These are phyloP conservation scores for Cystofilobasidium capitatum DNA, from an alignment of 768 basidiomycete genomes.

Conservation along the genomic window DNA sequence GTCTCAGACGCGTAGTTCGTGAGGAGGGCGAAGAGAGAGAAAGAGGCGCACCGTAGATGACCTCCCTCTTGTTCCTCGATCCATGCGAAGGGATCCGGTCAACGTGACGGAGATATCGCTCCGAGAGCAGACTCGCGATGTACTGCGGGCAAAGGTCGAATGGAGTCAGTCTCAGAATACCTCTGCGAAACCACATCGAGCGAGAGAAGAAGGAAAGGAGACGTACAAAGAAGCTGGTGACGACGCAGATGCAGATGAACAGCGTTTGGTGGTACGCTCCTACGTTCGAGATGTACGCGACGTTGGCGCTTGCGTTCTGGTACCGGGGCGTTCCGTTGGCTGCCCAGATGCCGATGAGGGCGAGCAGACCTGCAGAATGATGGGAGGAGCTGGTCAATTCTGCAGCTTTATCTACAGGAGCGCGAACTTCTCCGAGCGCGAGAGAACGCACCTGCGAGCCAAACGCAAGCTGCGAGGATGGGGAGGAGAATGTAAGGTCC, in stretches of 20 bases:
- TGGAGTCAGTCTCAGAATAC: not conserved
- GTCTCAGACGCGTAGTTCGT: not conserved
- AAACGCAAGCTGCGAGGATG: slow-evolving; percentile 27
- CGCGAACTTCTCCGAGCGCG: too few species aligned
- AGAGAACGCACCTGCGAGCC: slow-evolving; percentile 30
- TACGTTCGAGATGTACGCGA: slow-evolving; percentile 40
- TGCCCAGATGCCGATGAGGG: slow-evolving; percentile 36
- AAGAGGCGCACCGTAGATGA: slow-evolving; percentile 34
- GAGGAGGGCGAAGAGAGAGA: not conserved
- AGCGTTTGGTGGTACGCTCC: slow-evolving; percentile 33
- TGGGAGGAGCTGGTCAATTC: not conserved
- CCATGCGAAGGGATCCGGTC: slow-evolving; percentile 41
- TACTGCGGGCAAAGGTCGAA: slow-evolving; percentile 29
- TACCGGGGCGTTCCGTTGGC: slow-evolving; percentile 34
- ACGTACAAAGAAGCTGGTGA: slow-evolving; percentile 30
- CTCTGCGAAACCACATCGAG: not conserved
- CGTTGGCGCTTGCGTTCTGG: slow-evolving; percentile 32
- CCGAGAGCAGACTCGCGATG: slow-evolving; percentile 37
- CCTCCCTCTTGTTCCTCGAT: slow-evolving; percentile 31
- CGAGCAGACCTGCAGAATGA: slow-evolving; percentile 30
- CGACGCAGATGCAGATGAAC: slow-evolving; percentile 30
- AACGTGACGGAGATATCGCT: slow-evolving; percentile 42
- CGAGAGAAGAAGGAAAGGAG: not conserved
- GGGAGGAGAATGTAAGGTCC: slow-evolving; percentile 28
- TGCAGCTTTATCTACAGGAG: too few species aligned